Evolutionary conservation across 2,329 filamentous ascomycete genomes (phyloP).

Genomic region (Cladosporium colombiae): DNA sequence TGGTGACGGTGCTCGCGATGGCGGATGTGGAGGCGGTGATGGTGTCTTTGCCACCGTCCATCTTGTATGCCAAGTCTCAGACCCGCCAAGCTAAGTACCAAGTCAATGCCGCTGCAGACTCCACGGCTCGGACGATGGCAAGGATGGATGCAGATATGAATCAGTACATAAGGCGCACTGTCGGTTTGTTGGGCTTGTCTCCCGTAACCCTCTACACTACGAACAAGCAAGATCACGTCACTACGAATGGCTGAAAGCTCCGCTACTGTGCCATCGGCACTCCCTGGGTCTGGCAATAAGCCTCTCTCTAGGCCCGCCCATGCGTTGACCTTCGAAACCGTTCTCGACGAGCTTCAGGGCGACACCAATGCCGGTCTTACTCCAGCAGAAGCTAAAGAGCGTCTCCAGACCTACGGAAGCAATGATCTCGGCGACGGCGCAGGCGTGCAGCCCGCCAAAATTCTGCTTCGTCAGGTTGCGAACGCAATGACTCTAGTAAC

Average conservation of each 20-base stretch:
- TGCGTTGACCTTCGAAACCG: conserved; percentile 54
- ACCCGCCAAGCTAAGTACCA: too few relatives aligned
- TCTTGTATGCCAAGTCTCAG: too few relatives aligned
- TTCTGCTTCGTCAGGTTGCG: conserved; percentile 69
- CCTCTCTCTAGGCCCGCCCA: conserved; percentile 65
- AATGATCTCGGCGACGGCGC: conserved; percentile 72
- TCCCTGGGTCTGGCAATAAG: conserved; percentile 45
- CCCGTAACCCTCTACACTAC: too few relatives aligned
- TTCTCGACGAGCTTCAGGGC: conserved; percentile 60
- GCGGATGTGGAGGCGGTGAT: too few relatives aligned
- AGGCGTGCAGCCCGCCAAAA: conserved; percentile 69
- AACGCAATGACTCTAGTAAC: conserved; percentile 70
- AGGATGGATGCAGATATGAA: too few relatives aligned
- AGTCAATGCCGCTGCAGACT: too few relatives aligned
- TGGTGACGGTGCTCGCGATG: too few relatives aligned
- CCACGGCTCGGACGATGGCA: too few relatives aligned
- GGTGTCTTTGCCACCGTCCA: too few relatives aligned
- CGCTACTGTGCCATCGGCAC: background rate
- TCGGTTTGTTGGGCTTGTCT: too few relatives aligned
- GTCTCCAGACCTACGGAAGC: conserved; percentile 63
- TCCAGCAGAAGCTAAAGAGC: conserved; percentile 58
- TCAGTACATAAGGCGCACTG: background rate
- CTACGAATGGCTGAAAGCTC: background rate
- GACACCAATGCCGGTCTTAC: conserved; percentile 68
- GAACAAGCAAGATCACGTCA: too few relatives aligned